Evolutionary conservation across 2,329 filamentous ascomycete species (phyloP).

Genomic region (Hypocreales sp.): DNA sequence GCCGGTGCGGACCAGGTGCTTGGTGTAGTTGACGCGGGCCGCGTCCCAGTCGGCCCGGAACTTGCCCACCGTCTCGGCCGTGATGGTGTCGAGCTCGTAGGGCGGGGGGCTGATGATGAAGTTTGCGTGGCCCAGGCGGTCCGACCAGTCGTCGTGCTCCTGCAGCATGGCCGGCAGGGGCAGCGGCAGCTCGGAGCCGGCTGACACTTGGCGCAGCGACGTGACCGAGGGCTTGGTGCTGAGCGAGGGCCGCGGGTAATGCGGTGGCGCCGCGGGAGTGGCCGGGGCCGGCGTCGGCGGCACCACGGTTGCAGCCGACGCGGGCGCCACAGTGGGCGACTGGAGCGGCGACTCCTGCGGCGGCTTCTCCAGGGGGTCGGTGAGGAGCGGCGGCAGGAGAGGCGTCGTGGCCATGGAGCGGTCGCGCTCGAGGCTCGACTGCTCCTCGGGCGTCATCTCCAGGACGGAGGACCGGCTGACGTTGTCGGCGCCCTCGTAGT

Average conservation of each 20-base stretch:
- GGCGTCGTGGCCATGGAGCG: conserved; percentile 60
- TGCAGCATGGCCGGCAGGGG: conserved; percentile 51
- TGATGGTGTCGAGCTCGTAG: conserved; percentile 50
- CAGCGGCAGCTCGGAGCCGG: conserved; percentile 40
- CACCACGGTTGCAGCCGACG: conserved; percentile 13
- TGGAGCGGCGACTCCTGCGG: conserved; percentile 67
- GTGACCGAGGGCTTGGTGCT: conserved; percentile 64
- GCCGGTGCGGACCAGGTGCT: conserved; percentile 72
- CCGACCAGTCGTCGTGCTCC: conserved; percentile 67
- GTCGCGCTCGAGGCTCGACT: conserved; percentile 38
- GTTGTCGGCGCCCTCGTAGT: conserved; percentile 35
- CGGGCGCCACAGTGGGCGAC: conserved; percentile 42
- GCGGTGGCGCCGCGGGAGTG: conserved; percentile 28
- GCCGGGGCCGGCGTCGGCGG: conserved; percentile 3
- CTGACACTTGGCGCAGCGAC: conserved; percentile 51
- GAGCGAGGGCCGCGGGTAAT: conserved; percentile 41
- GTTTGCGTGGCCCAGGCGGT: conserved; percentile 79
- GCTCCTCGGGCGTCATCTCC: conserved; percentile 19
- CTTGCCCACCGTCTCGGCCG: conserved; percentile 40
- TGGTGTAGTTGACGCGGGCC: conserved; percentile 74
- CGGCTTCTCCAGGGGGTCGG: conserved; percentile 36
- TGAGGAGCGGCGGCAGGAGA: conserved; percentile 68
- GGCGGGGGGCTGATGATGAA: conserved; percentile 77
- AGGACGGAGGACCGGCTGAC: conserved; percentile 31
- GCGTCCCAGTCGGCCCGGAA: conserved; percentile 69